phyloP scores from a whole-genome alignment of 805 yeast genomes.

The Metschnikowia cubensis region DNA sequence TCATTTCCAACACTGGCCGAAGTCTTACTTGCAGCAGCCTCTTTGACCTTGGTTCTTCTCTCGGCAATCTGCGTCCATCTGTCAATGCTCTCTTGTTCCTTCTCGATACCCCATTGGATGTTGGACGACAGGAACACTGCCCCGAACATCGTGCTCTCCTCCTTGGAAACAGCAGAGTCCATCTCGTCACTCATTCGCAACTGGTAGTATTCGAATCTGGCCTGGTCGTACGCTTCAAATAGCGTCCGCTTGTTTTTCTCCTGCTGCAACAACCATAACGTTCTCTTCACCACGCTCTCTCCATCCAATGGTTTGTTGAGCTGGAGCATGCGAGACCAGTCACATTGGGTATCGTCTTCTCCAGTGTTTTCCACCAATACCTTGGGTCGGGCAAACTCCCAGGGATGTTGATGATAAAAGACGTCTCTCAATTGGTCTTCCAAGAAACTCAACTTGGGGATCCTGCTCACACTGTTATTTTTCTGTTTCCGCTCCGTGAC shows the following conservation, averaged over 20 bases:
- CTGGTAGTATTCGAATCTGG: constrained; percentile 84
- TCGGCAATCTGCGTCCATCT: constrained; percentile 72
- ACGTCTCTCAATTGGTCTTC: constrained; percentile 81
- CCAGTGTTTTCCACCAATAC: constrained; percentile 73
- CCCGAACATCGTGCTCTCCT: constrained; percentile 85
- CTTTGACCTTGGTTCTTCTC: constrained; percentile 53
- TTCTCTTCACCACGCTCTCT: constrained; percentile 54
- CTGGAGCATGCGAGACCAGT: constrained; percentile 82
- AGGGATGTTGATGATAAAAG: constrained; percentile 92
- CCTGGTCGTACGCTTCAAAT: constrained; percentile 73
- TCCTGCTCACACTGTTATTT: constrained; percentile 40
- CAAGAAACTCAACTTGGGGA: constrained; percentile 52
- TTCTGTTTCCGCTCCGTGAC: constrained; percentile 34
- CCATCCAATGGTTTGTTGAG: constrained; percentile 76
- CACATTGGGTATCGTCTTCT: constrained; percentile 48
- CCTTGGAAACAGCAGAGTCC: constrained; percentile 65
- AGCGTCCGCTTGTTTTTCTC: constrained; percentile 28
- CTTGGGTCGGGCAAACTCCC: constrained; percentile 95
- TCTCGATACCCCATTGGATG: constrained; percentile 62
- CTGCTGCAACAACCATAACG: constrained; percentile 31
- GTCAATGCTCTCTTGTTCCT: constrained; percentile 68
- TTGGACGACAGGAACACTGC: constrained; percentile 61
- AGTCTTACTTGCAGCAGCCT: constrained; percentile 38
- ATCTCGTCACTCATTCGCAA: constrained; percentile 81
- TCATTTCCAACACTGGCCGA: constrained; percentile 19